Conservation (phyloP, 805 yeast species). For the Candida nitratophila region DNA sequence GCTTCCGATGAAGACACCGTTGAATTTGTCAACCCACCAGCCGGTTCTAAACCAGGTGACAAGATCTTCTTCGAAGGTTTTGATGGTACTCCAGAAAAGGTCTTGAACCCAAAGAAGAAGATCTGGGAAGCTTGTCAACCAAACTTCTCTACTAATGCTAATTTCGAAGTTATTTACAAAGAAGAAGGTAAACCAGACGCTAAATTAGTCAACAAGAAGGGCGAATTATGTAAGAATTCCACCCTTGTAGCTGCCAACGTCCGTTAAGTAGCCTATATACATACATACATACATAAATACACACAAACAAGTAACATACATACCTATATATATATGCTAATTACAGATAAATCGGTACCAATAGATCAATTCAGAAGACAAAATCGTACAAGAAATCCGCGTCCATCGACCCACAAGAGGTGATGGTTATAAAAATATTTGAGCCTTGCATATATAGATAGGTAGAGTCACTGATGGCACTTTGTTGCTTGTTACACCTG, state of each 20-base stretch:
- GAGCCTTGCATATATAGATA: no score
- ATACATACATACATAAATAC: background rate
- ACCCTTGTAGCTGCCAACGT: constrained; percentile 74
- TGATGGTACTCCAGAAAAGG: constrained; percentile 84
- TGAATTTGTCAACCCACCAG: constrained; percentile 94
- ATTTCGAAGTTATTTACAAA: constrained; percentile 72
- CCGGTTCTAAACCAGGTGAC: constrained; percentile 90
- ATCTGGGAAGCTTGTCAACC: constrained; percentile 96
- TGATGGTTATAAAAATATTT: no score
- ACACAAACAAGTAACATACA: background rate
- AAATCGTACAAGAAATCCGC: no score
- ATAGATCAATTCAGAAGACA: no score
- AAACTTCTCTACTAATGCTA: constrained; percentile 71
- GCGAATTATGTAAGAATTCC: constrained; percentile 69
- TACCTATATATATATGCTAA: no score
- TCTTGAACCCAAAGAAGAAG: constrained; percentile 96
- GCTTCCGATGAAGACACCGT: constrained; percentile 67
- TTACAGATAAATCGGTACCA: no score
- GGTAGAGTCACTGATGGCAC: no score
- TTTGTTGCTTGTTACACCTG: no score
- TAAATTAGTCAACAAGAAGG: constrained; percentile 72
- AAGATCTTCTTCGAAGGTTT: constrained; percentile 90
- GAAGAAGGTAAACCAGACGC: constrained; percentile 67
- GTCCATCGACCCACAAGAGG: no score
- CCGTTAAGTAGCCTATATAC: constrained; percentile 35